These are phyloP conservation scores for Ogataea kodamae DNA, from an alignment of 805 yeast species.

Conservation along the genomic window DNA sequence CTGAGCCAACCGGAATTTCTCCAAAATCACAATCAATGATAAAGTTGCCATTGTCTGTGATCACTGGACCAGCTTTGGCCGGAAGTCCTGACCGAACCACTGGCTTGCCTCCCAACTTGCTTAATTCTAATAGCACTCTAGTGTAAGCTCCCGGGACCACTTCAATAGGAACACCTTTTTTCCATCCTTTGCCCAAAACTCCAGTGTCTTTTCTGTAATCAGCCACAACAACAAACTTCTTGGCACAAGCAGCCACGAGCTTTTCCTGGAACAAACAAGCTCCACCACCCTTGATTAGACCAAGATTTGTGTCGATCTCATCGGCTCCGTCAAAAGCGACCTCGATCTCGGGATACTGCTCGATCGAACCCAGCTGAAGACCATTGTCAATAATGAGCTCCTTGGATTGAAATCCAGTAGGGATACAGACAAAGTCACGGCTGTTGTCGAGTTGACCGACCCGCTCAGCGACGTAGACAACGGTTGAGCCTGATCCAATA, in stretches of 20 bases:
- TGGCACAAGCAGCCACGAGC: slow-evolving; percentile 78
- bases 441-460: slow-evolving; percentile 66
- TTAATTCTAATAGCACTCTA: slow-evolving; percentile 65
- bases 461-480: slow-evolving; percentile 94
- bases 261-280: slow-evolving; percentile 97
- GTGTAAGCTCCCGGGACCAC: slow-evolving; percentile 86
- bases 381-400: slow-evolving; percentile 82
- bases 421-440: slow-evolving; percentile 67
- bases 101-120: slow-evolving; percentile 61
- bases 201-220: slow-evolving; percentile 83
- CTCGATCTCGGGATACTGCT: slow-evolving; percentile 78
- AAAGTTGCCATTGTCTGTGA: slow-evolving; percentile 93
- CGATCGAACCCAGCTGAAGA: slow-evolving; percentile 72
- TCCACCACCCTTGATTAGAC: slow-evolving; percentile 97
- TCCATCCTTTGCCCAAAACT: slow-evolving; percentile 76
- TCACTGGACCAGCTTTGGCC: slow-evolving; percentile 95
- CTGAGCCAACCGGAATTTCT: slow-evolving; percentile 48
- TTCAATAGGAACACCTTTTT: slow-evolving; percentile 91
- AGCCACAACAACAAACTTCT: slow-evolving; percentile 81
- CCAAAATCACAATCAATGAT: slow-evolving; percentile 94
- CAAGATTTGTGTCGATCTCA: slow-evolving; percentile 78
- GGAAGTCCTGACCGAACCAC: slow-evolving; percentile 78
- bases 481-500: slow-evolving; percentile 96
- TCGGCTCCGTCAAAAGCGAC: slow-evolving; percentile 99
- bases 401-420: slow-evolving; percentile 96